Base-by-base conservation (phyloP, 331 rosid genomes). In the Spiraea crenata region DNA sequence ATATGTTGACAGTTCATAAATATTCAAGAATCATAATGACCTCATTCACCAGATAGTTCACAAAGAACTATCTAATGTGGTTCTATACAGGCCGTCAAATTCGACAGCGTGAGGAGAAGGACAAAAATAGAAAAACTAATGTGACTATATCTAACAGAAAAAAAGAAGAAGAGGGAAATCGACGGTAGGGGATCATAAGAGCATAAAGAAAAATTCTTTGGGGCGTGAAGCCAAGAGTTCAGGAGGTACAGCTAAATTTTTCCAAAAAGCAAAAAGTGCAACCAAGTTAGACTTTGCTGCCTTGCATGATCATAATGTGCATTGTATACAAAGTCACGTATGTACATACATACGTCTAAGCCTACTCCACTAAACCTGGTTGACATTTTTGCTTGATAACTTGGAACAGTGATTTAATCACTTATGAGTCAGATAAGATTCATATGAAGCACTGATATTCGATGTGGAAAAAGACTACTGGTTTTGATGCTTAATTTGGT, bases 361-460 rank as follows among this genome's bases (percentile, higher is more conserved):
- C 67, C 49, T 65, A 57, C 65, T 19, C 12, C 63, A 67, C 61
- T 16, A 46, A 50, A 49, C 20, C 1, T 74, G 39, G 54, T 63
- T 6, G 14, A 57, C 51, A 57, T 4, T 11, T n/a, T 60, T 71
- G 35, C 7, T 44, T n/a, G n/a, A n/a, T n/a, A n/a, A n/a, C n/a
- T n/a, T n/a, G n/a, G n/a, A n/a, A n/a, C n/a, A n/a, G n/a, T n/a
- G n/a, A n/a, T n/a, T n/a, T 31, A 12, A 16, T 49, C 45, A 40
- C 66, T 40, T 10, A 20, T 42, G 52, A 67, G 71, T 67, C 47
- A 51, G 72, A 50, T 67, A 8, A 50, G 72, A 38, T 37, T 38
- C 72, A 51, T 39, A 38, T 31, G 7, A 51, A 14, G 41, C 46
- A 37, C 31, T 67, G 15, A 1, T 62, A 64, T 58, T 37, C 40